phyloP scores from a whole-genome alignment of 2,329 filamentous ascomycete species.

The Bipolaris bicolor region DNA sequence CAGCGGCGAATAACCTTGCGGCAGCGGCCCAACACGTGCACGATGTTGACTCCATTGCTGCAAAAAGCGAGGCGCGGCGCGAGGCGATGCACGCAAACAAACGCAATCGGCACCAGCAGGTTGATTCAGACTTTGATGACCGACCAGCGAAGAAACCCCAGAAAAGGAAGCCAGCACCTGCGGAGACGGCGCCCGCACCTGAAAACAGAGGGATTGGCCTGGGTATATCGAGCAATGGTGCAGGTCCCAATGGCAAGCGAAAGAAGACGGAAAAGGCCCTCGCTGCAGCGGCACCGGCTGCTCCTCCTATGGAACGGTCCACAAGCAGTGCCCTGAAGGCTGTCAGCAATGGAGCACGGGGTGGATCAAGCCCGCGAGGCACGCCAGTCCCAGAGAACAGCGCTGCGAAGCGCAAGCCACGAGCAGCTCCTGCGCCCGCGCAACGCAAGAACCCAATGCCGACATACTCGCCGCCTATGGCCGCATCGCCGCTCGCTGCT shows the following conservation, averaged over 20 bases:
- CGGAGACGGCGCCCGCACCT: constrained; percentile 52
- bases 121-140: constrained; percentile 83
- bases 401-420: constrained; percentile 69
- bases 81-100: constrained; percentile 81
- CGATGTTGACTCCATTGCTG: constrained; percentile 79
- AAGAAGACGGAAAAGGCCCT: constrained; percentile 76
- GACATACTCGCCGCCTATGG: constrained; percentile 71
- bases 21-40: constrained; percentile 76
- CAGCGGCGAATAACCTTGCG: constrained; percentile 70
- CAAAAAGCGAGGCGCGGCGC: constrained; percentile 82
- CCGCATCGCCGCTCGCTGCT: constrained; percentile 76
- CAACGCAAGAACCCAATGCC: constrained; percentile 71
- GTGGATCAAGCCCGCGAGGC: constrained; percentile 66
- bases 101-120: constrained; percentile 69
- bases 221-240: constrained; percentile 65
- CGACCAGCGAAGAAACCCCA: constrained; percentile 66
- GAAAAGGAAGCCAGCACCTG: constrained; percentile 64
- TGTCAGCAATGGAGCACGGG: constrained; percentile 49
- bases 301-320: constrained; percentile 68
- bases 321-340: constrained; percentile 64
- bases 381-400: constrained; percentile 65
- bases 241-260: constrained; percentile 69
- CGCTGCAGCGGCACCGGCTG: constrained; percentile 41
- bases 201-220: constrained; percentile 61
- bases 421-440: constrained; percentile 70